A percentile compares a stretch with the other conserved stretches of the same genome.
Conservation (phyloP, 179 eudicot genomes). For the Kewa caespitosa region DNA sequence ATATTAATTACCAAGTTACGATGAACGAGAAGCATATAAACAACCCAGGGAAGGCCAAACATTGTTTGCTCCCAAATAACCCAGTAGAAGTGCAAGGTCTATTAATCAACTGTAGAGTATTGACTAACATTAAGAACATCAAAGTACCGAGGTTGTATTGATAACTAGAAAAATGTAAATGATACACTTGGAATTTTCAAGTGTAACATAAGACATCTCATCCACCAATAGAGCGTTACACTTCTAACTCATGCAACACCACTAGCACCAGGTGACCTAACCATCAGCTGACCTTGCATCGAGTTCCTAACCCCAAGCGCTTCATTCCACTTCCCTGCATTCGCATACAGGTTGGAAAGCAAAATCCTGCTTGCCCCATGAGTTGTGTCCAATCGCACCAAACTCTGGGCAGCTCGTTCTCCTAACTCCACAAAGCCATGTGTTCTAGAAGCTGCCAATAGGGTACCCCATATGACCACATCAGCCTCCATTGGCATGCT, state of each 20-base stretch:
- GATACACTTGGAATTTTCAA: no score
- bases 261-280: slow-evolving; percentile 57
- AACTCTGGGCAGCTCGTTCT: slow-evolving; percentile 64
- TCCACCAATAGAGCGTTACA: no score
- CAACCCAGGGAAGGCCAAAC: no score
- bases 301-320: slow-evolving; percentile 43
- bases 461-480: slow-evolving; percentile 83
- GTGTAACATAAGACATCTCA: no score
- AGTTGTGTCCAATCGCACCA: slow-evolving; percentile 58
- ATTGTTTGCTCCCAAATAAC: no score
- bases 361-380: slow-evolving; percentile 80
- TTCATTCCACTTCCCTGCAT: slow-evolving; percentile 68
- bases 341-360: slow-evolving; percentile 71
- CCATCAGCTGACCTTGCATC: slow-evolving; percentile 43
- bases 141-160: no score
- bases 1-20: no score
- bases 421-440: slow-evolving; percentile 75
- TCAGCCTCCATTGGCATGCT: slow-evolving; percentile 94
- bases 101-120: no score
- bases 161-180: no score
- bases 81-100: no score
- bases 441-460: slow-evolving; percentile 77
- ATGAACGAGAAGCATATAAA: no score
- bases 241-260: slow-evolving; percentile 55
- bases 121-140: no score